Evolutionary conservation across 2,329 filamentous ascomycete genomes (phyloP).

Genomic region (Trichoderma breve): DNA sequence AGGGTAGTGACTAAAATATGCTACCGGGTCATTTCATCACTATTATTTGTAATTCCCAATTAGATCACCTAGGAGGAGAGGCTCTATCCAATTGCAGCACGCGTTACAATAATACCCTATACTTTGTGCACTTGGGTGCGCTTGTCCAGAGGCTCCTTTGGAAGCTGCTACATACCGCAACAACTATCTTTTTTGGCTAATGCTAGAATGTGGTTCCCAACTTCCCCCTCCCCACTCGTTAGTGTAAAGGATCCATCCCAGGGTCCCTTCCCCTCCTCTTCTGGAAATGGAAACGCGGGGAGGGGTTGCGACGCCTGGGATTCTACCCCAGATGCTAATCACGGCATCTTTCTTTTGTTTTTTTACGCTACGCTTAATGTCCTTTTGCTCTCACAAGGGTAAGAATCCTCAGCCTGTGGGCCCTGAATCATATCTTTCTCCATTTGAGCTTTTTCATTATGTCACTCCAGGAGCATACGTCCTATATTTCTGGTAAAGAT

Average conservation of each 20-base stretch:
- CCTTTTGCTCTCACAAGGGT: background rate
- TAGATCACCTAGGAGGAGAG: background rate
- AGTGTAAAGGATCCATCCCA: background rate
- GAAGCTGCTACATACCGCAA: background rate
- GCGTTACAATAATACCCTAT: background rate
- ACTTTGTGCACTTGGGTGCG: background rate
- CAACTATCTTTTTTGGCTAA: background rate
- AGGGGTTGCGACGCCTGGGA: background rate
- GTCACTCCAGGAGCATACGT: background rate
- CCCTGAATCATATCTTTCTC: background rate
- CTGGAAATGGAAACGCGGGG: background rate
- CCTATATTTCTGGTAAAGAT: background rate
- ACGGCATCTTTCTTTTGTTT: background rate
- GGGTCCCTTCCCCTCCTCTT: background rate
- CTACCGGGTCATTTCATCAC: background rate
- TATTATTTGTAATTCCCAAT: background rate
- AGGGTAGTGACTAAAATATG: background rate
- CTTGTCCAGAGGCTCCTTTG: background rate
- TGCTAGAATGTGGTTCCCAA: background rate
- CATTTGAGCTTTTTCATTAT: background rate
- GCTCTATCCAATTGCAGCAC: background rate
- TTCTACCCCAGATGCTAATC: background rate
- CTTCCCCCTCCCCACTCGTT: background rate
- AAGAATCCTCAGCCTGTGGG: background rate
- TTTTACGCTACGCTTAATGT: background rate